phyloP scores from a whole-genome alignment of 805 yeast genomes.

The Yarrowia sp. region DNA sequence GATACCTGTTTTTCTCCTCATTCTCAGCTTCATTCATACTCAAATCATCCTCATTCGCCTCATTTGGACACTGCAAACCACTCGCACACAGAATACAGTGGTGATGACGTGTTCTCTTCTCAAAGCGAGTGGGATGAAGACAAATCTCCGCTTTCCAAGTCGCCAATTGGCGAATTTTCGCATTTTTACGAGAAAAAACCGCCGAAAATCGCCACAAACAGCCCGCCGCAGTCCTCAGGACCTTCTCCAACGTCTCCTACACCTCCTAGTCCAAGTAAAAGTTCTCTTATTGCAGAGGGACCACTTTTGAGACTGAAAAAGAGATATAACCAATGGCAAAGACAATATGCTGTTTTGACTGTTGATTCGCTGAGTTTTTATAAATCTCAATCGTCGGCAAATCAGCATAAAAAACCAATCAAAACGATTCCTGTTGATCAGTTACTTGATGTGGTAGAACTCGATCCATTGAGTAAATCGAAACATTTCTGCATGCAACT shows the following conservation, averaged over 20 bases:
- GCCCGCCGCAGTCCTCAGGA: neutral
- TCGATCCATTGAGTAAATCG: slow-evolving; percentile 48
- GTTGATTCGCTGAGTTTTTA: slow-evolving; percentile 44
- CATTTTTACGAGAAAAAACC: neutral
- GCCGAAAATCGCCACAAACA: slow-evolving; percentile 27
- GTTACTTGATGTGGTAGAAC: slow-evolving; percentile 44
- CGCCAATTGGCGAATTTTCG: neutral
- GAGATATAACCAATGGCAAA: slow-evolving; percentile 50
- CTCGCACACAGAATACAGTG: slow-evolving; percentile 28
- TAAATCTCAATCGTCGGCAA: slow-evolving; percentile 36
- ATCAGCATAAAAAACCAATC: slow-evolving; percentile 31
- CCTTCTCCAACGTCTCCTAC: neutral
- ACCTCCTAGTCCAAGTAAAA: neutral
- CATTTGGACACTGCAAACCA: neutral
- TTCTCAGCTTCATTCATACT: neutral
- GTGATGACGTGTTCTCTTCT: slow-evolving; percentile 19
- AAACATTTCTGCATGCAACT: slow-evolving; percentile 49
- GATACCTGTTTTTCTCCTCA: neutral
- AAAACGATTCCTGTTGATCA: slow-evolving; percentile 24
- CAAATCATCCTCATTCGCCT: slow-evolving; percentile 26
- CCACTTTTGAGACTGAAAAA: slow-evolving; percentile 44
- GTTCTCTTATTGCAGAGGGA: slow-evolving; percentile 43
- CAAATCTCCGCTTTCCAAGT: neutral
- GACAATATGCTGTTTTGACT: slow-evolving; percentile 46
- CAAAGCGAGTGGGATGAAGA: slow-evolving; percentile 27